Conservation (phyloP, 352 stramenopile genomes). For the Saprolegnia parasitica region DNA sequence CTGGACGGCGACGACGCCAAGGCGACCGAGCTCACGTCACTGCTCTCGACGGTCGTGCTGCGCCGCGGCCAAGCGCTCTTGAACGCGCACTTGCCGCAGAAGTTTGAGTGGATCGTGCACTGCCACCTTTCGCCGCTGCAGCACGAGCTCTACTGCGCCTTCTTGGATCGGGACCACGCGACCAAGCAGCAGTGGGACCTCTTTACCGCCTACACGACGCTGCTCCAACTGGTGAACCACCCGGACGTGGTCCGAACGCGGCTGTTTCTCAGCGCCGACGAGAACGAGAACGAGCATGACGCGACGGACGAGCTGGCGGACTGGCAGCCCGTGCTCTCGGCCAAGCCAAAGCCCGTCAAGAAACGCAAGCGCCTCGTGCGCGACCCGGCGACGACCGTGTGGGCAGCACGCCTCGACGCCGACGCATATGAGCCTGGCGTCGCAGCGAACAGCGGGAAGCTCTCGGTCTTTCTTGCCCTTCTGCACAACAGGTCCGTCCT, state of each 20-base stretch:
- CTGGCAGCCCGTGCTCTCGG: constrained; percentile 1
- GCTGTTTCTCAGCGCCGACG: constrained; percentile 37
- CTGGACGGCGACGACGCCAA: constrained; percentile 56
- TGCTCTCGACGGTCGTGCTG: constrained; percentile 62
- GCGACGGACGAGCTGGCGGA: constrained; percentile 36
- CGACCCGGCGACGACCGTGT: neutral
- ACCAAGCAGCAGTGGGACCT: constrained; percentile 45
- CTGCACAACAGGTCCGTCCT: constrained; percentile 58
- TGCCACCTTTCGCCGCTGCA: constrained; percentile 81
- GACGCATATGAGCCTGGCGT: constrained; percentile 44
- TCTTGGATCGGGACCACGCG: constrained; percentile 44
- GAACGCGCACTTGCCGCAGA: constrained; percentile 66
- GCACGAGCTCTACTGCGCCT: constrained; percentile 70
- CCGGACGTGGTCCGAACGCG: constrained; percentile 81
- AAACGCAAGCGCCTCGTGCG: constrained; percentile 20
- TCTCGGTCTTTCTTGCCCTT: constrained; percentile 68
- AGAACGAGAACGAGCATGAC: constrained; percentile 27
- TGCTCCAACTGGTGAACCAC: constrained; percentile 86
- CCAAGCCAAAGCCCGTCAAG: constrained; percentile 22
- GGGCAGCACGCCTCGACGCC: neutral
- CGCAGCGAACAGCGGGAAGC: constrained; percentile 74
- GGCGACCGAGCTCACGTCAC: constrained; percentile 62
- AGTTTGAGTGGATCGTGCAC: constrained; percentile 84
- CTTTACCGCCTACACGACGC: constrained; percentile 67
- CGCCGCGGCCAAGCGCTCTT: constrained; percentile 63